Evolutionary conservation across 2,329 filamentous ascomycete genomes (phyloP).

Genomic region (Scedosporium dehoogii): DNA sequence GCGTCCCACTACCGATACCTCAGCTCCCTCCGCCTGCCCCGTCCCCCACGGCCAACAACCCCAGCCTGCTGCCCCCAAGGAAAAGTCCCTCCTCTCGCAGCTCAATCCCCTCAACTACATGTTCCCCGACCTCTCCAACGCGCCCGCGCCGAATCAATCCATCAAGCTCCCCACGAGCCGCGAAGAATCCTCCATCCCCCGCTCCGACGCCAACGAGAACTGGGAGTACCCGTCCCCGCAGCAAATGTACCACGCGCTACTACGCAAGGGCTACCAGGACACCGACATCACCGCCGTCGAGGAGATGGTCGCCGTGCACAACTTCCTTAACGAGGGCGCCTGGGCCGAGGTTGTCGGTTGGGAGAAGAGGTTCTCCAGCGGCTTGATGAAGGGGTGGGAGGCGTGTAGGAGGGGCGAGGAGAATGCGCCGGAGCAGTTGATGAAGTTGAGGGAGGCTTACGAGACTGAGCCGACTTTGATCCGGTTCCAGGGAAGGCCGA

Average conservation of each 20-base stretch:
- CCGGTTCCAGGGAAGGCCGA: slow-evolving; percentile 80
- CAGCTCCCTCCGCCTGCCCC: slow-evolving; percentile 30
- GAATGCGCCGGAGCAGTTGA: slow-evolving; percentile 34
- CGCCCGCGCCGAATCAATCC: slow-evolving; percentile 62
- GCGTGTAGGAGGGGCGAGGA: slow-evolving; percentile 66
- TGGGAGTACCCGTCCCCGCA: slow-evolving; percentile 99
- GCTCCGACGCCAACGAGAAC: slow-evolving; percentile 64
- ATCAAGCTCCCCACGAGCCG: slow-evolving; percentile 67
- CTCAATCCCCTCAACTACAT: slow-evolving; percentile 83
- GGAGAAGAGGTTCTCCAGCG: slow-evolving; percentile 76
- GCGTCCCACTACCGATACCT: slow-evolving; percentile 11
- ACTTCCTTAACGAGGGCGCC: slow-evolving; percentile 94
- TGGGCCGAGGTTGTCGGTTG: slow-evolving; percentile 93
- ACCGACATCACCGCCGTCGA: slow-evolving; percentile 90
- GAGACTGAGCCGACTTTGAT: slow-evolving; percentile 62
- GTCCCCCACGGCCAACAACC: slow-evolving; percentile 29
- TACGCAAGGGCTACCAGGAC: slow-evolving; percentile 92
- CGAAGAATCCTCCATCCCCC: slow-evolving; percentile 85
- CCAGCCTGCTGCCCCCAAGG: slow-evolving; percentile 18
- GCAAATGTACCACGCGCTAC: slow-evolving; percentile 98
- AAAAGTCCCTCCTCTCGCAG: slow-evolving; percentile 41
- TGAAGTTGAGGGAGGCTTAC: slow-evolving; percentile 27
- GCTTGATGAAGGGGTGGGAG: slow-evolving; percentile 62
- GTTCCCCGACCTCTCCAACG: slow-evolving; percentile 78
- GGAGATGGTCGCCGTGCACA: slow-evolving; percentile 95